Evolutionary conservation across 768 basidiomycete genomes (phyloP), one percentile per base, ranked within the genome.

Genomic region (Boletellus sp.): DNA sequence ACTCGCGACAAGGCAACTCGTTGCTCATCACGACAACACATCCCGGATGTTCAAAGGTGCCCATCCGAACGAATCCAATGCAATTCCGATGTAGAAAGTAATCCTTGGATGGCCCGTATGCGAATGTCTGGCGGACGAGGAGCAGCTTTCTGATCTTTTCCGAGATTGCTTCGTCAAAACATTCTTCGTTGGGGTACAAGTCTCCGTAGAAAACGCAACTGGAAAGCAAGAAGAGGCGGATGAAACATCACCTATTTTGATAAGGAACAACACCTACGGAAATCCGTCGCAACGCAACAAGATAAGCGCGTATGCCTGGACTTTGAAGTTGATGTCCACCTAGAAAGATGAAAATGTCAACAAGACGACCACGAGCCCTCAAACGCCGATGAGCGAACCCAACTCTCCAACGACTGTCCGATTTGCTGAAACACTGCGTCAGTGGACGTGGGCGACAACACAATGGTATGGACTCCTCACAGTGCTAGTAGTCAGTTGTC

Each of bases 171-270:
- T 75, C 75, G 53, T 83, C 74, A 60, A 81, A 87, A 53, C 84
- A 82, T 64, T 86, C 85, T 36, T 68, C 56, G 57, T 88, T 86
- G 0, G 82, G 85, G 58, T 88, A 90, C 15, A 91, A 60, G 64
- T 92, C 90, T 6, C 88, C 90, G 53, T 90, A 91, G 65, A 91
- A 93, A n/a, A 90, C 81, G 57, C 90, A 93, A 35, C 90, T 92
- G 46, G 26, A 50, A 32, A 22, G 36, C 22, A 16, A 45, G 28
- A 4, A 39, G 7, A 36, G 23, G 23, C 26, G 32, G 38, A 34
- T 28, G n/a, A 19, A 37, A 26, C 42, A 23, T 37, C 32, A 35
- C 19, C 26, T 38, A 36, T 41, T 48, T 50, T 20, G 16, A 36
- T 19, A 10, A 43, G 46, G 16, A 28, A 42, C 4, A 31, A 16